Evolutionary conservation across 2,329 filamentous ascomycete genomes (phyloP), one percentile per base, ranked within the genome.

Genomic region (Botrytis squamosa): DNA sequence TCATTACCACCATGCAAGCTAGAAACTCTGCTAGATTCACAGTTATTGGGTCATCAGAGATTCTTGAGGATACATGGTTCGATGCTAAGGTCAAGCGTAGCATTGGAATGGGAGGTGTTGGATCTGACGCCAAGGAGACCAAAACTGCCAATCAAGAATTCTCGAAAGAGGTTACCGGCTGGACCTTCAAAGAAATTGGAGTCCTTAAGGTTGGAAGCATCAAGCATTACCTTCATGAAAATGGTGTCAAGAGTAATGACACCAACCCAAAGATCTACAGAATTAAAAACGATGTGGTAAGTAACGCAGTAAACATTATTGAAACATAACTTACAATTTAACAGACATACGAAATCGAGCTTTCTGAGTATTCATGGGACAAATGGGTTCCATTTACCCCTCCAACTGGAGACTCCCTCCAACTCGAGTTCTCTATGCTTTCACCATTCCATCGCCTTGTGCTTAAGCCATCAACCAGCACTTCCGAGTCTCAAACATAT

Each of bases 401-500:
- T 33, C 90, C 93, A 36, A 81, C 86, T 14, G 86, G 84, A 75
- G 96, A 99, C 82, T 87, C 86, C 42, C 82, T 99, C 49, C 96
- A 99, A 84, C 93, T 99, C 75, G 96, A 99, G 84, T 98, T 98
- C 86, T 95, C 91, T 85, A 99, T 98, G 96, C 92, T 99, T 65
- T 98, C 95, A 1, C 95, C 96, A 73, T 98, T 98, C 89, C 92
- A 98, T 85, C 95, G 96, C 60, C 88, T 98, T 49, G 86, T 90
- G 74, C 90, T 99, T 46, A 79, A 85, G 14, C 88, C 89, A 22
- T 82, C 86, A 16, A 83, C 84, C 46, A 86, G 86, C 40, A 91
- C 90, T 1, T 83, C 86, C 72, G 91, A 93, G 79, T 90, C 90
- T 76, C 91, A 93, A 68, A 87, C 92, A 75, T 99, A 91, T 86